Evolutionary conservation across 2,329 filamentous ascomycete genomes (phyloP), one percentile per base, ranked within the genome.

Genomic region (Ceratocystis colombiana): DNA sequence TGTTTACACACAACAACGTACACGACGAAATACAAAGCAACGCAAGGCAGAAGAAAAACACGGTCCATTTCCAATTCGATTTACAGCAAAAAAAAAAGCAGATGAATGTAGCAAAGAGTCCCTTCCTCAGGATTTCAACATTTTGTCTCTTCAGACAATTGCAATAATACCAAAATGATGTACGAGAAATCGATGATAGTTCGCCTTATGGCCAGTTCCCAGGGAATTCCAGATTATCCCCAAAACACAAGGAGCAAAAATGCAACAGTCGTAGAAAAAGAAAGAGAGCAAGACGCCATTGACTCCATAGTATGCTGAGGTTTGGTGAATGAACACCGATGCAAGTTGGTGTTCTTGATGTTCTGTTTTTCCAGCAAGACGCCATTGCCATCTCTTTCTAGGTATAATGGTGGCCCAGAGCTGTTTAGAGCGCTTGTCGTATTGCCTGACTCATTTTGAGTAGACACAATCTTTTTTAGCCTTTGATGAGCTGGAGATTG

Each of bases 321-420:
- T 5, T 50, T 50, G 46, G 46, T 50, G 46, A 50, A 10, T 50
- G n/a, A 50, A 50, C 46, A 50, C 46, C 46, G 46, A 50, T 50
- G 46, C 46, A 50, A 25, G 46, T 50, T 50, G 46, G 46, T 50
- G 46, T 50, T 50, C 46, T 50, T 50, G 46, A 50, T 50, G 46
- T 50, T 50, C 46, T 50, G 46, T 50, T 50, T 50, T 50, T 50
- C 46, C 46, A 50, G 46, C 46, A 50, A 50, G 46, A 50, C 46
- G 20, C 46, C 46, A 3, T 50, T 50, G 46, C 22, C 6, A 20
- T 50, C 46, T 50, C 46, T 50, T 50, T 50, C 46, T 50, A 22
- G 22, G 46, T 50, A 50, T 20, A 50, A 50, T 22, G 6, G 6
- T 50, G n/a, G 20, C 10, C 46, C 46, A 25, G 46, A 22, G 20